Base-by-base conservation (phyloP, 345 rosid genomes). In the Raphanus sativus region DNA sequence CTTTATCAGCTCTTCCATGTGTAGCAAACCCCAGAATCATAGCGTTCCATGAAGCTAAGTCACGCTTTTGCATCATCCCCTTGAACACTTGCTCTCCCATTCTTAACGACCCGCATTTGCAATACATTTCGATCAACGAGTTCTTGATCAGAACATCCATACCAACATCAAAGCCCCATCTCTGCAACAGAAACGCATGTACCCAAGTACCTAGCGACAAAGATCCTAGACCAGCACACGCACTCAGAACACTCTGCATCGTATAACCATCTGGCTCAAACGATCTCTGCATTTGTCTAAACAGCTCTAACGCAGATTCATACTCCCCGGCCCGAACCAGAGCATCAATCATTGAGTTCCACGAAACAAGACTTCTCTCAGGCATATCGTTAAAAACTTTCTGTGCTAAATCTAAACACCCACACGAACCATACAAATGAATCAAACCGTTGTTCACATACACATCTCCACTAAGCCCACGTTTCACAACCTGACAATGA, bases 391-490 rank as follows among this genome's bases (percentile, higher is more conserved):
- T 91, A 65, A 91, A 93, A 83, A 89, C 84, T 17, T 89, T 85
- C 78, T 56, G 67, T 5, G 92, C 86, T 1, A 75, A 56, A 50
- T 83, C 86, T 80, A 86, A 82, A 58, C 83, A 79, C 0, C 97
- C 89, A 54, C 97, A 93, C 56, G 92, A 76, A 0, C 85, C 89
- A 62, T 93, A 93, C 2, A 89, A 81, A 83, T 93, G 96, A 71
- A 91, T 82, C 88, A 91, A 83, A 78, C 97, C 89, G 80, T 93
- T 91, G 64, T 86, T 85, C 4, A 89, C 79, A 81, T 93, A 93
- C 62, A 86, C 86, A 86, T 93, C 92, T 2, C 81, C 81, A 5
- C 77, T 80, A 28, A 89, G 65, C 76, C 98, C 96, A 62, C 55
- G 86, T 79, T 91, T 93, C 25, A 89, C 5, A 85, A 84, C 40